Evolutionary conservation across 2,329 filamentous ascomycete genomes (phyloP).

Genomic region (Colletotrichum plurivorum): DNA sequence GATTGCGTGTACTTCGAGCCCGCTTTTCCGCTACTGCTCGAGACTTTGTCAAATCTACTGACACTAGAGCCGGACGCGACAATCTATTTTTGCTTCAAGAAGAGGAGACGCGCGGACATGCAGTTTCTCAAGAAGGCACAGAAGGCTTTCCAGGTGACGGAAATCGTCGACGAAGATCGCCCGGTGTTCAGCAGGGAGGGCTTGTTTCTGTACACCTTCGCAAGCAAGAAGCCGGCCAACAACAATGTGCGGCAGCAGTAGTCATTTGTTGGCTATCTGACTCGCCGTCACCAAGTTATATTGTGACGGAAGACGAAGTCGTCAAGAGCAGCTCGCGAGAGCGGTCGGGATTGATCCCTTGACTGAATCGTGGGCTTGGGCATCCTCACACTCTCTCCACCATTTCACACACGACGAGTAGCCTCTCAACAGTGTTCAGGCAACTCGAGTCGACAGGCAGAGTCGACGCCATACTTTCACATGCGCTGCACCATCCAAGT

Average conservation of each 20-base stretch:
- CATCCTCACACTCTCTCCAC: neutral
- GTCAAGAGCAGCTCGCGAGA: neutral
- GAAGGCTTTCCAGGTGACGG: conserved; percentile 75
- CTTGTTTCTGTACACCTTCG: conserved; percentile 74
- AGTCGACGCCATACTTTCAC: neutral
- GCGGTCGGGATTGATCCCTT: neutral
- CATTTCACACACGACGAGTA: neutral
- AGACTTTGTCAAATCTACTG: conserved; percentile 82
- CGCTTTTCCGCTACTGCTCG: conserved; percentile 88
- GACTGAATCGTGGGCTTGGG: neutral
- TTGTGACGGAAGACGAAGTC: neutral
- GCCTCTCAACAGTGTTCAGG: neutral
- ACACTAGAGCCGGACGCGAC: conserved; percentile 76
- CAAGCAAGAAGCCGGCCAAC: conserved; percentile 50
- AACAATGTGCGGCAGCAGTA: conserved; percentile 6
- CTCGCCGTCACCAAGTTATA: neutral
- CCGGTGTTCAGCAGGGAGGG: conserved; percentile 69
- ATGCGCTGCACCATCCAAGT: neutral
- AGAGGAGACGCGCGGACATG: conserved; percentile 84
- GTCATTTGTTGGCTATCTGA: neutral
- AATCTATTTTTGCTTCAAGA: conserved; percentile 94
- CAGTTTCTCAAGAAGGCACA: conserved; percentile 80
- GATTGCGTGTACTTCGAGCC: conserved; percentile 99
- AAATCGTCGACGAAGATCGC: conserved; percentile 73
- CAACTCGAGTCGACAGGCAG: neutral